Evolutionary conservation across 176 grass and related monocot genomes (phyloP), one percentile per base, ranked within the genome.

Genomic region (Avena insularis): DNA sequence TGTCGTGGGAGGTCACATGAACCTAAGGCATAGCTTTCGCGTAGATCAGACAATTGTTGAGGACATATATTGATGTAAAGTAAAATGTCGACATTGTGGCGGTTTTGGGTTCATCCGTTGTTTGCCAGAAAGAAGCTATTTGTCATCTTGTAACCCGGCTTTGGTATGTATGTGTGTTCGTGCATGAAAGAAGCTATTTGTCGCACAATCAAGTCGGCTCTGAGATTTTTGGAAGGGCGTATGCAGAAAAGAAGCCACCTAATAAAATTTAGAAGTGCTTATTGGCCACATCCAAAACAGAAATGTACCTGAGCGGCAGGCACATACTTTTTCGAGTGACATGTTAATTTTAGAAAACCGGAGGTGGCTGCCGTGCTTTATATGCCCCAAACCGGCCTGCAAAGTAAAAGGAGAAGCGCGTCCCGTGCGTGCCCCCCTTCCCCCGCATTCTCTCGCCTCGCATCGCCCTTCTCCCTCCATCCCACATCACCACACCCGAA

Each of bases 381-480:
- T 17, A 31, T 76, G 85, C 40, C 46, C 43, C 50, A 87, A 94
- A 72, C 80, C 76, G 62, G 62, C 19, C 1, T 43, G 40, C 40
- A 69, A 77, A 57, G 23, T 7, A 11, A 35, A 40, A 20, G 8
- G 47, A 12, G 48, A 50, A 81, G 50, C 83, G 88, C 77, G 67
- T 66, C 79, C 58, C 75, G 74, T 84, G 74, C 80, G 71, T 58
- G 40, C n/a, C 55, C 51, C 21, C 36, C 20, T 12, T 58, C 31
- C 20, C 46, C 15, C 21, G 45, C 35, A 71, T 62, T 8, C 68
- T 77, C 20, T 16, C 21, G 11, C 78, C 14, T n/a, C 49, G 11
- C 40, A 17, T 76, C 71, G 14, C 8, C 2, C 69, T 71, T 7
- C 72, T 53, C 68, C 66, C 45, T 35, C 59, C 69, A 33, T 57